Evolutionary conservation across 2,329 filamentous ascomycete species (phyloP), one percentile per base, ranked within the genome.

Genomic region (Botrytis squamosa): DNA sequence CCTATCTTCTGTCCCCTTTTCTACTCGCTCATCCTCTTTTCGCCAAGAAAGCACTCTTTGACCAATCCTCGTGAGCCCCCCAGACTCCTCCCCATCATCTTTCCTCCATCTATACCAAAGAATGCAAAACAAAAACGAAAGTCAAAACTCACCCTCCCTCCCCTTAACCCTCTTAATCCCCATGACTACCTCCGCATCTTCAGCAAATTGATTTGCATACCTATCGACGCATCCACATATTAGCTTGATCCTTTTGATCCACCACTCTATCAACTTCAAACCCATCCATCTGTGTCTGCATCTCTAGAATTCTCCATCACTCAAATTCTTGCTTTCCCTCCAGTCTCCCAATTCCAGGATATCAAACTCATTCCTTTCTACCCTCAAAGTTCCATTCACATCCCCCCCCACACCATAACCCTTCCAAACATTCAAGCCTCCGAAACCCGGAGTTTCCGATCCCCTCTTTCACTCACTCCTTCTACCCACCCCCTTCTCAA

Each of bases 171-270:
- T 83, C 76, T 86, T 87, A 3, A 82, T 83, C 4, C 83, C 86
- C 86, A 89, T 88, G 52, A 88, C 82, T 68, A 89, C 76, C 12
- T 81, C 85, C 3, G 85, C 87, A 81, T 86, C 83, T 22, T 81
- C 73, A 0, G 86, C 85, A 57, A 68, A 68, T 42, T 57, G 65
- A 33, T 57, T 49, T 22, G 46, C 65, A 42, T 68, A 68, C 25
- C 65, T 63, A 63, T 42, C 10, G 14, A 63, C 18, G 22, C 36
- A 42, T 63, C 36, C 36, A 59, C 29, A 59, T 10, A 59, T 59
- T 65, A 46, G 42, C 10, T 46, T 22, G 22, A 44, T 22, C 33
- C 10, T 25, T 14, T 38, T 29, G 22, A 10, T 36, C 36, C 22
- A 20, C 14, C 64, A 38, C 52, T 60, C 33, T 18, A 6, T 36